Percentiles rank a stretch among this genome's conserved stretches.
phyloP scores from a whole-genome alignment of 768 basidiomycete genomes.

The Cystofilobasidium macerans region DNA sequence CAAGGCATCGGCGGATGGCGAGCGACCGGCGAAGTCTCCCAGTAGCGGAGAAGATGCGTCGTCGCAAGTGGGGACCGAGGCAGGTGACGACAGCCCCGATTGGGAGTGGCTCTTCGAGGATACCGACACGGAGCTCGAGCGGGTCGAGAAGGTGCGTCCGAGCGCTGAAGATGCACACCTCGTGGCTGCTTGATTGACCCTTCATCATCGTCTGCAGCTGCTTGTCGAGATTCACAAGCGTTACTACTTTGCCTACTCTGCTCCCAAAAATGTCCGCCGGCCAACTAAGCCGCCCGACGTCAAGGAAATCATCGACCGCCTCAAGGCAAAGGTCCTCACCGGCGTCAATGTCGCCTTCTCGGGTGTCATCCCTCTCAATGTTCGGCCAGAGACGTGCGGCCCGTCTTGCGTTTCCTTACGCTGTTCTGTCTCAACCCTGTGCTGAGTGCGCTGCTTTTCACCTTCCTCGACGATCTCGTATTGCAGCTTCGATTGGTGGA shows the following conservation, averaged over 20 bases:
- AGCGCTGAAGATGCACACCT: too few relatives aligned
- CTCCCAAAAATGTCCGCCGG: constrained; percentile 1
- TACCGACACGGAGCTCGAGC: constrained; percentile 67
- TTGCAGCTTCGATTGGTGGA: constrained; percentile 61
- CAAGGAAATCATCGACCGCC: constrained; percentile 71
- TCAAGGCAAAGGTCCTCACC: constrained; percentile 64
- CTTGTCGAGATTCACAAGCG: constrained; percentile 63
- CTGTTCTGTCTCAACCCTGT: neutral
- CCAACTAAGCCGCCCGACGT: constrained; percentile 46
- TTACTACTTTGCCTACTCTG: constrained; percentile 53
- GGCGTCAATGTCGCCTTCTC: constrained; percentile 82
- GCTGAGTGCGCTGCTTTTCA: constrained; percentile 1
- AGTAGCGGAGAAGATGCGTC: constrained; percentile 5
- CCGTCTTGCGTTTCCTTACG: neutral
- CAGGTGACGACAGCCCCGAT: constrained; percentile 26
- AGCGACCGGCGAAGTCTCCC: constrained; percentile 59
- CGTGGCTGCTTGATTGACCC: too few relatives aligned
- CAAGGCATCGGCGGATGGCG: too few relatives aligned
- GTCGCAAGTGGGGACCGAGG: constrained; percentile 7
- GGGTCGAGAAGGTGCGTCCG: constrained; percentile 67
- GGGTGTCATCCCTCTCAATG: constrained; percentile 85
- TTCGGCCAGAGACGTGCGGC: constrained; percentile 54
- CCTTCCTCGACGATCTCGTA: neutral
- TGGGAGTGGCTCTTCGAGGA: constrained; percentile 63
- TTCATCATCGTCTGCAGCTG: constrained; percentile 46